These are phyloP conservation scores for Plectosphaerella plurivora DNA, from an alignment of 2,329 filamentous ascomycete species.

Conservation along the genomic window DNA sequence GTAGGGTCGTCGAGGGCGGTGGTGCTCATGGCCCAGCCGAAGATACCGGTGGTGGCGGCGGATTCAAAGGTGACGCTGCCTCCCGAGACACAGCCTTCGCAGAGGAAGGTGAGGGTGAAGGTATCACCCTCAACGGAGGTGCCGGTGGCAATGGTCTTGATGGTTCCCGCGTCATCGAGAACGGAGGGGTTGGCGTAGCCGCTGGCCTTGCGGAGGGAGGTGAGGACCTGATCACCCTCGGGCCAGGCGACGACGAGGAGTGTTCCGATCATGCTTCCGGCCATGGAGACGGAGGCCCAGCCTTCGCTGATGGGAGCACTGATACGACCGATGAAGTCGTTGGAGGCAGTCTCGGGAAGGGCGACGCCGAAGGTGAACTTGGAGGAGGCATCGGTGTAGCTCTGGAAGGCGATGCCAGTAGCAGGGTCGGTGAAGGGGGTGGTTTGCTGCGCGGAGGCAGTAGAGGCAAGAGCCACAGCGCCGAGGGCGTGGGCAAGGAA, in stretches of 20 bases:
- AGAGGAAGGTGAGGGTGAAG: constrained; percentile 45
- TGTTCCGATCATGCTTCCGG: constrained; percentile 35
- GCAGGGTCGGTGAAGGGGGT: constrained; percentile 4
- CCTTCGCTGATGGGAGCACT: constrained; percentile 8
- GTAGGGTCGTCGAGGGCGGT: constrained; percentile 11
- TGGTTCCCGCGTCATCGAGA: constrained; percentile 26
- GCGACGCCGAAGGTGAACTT: constrained; percentile 9
- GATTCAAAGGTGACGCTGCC: constrained; percentile 18
- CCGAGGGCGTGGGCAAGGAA: no score
- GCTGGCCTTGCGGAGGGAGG: constrained; percentile 14
- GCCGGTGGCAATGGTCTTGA: constrained; percentile 38
- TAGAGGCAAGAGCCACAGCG: background rate
- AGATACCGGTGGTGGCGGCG: constrained; percentile 6
- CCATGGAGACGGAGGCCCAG: constrained; percentile 23
- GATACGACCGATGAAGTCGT: constrained; percentile 13
- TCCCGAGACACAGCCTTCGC: constrained; percentile 29
- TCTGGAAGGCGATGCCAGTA: constrained; percentile 9
- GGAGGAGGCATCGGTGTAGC: constrained; percentile 5
- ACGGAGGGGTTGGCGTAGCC: constrained; percentile 35
- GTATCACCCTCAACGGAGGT: constrained; percentile 34
- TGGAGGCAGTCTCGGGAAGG: constrained; percentile 7
- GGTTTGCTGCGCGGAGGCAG: constrained; percentile 10
- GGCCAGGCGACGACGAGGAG: constrained; percentile 42
- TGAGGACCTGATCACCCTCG: constrained; percentile 29
- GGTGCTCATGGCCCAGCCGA: constrained; percentile 11